Evolutionary conservation across 179 eudicot species (phyloP).

Genomic region (Actinidia arguta): DNA sequence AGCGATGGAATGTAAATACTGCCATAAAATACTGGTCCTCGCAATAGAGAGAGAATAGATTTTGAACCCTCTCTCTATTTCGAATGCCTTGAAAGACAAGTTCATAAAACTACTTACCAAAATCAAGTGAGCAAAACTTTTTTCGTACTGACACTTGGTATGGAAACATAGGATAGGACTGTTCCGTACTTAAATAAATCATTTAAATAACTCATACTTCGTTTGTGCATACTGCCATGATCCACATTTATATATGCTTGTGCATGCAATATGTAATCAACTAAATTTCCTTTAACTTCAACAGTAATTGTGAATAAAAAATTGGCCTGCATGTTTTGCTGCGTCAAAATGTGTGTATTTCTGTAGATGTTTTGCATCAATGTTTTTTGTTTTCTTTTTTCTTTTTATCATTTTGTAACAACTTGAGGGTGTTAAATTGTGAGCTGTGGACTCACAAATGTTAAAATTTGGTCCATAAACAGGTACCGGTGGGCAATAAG

Average conservation of each 20-base stretch:
- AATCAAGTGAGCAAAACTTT: too few species aligned
- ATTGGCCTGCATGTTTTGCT: too few species aligned
- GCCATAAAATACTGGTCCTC: background rate
- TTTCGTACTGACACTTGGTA: too few species aligned
- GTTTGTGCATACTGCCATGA: too few species aligned
- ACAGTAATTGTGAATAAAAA: too few species aligned
- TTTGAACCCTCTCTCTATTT: background rate
- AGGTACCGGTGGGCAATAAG: background rate
- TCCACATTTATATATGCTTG: too few species aligned
- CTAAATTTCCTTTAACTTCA: background rate
- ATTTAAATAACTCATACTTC: too few species aligned
- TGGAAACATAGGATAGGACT: too few species aligned
- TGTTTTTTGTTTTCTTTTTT: too few species aligned
- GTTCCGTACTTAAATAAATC: too few species aligned
- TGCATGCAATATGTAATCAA: too few species aligned
- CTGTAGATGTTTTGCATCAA: background rate
- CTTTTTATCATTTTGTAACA: background rate
- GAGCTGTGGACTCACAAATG: background rate
- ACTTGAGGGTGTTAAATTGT: background rate
- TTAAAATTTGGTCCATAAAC: background rate
- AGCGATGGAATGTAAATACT: background rate
- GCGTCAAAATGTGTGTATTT: background rate
- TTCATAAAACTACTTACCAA: too few species aligned
- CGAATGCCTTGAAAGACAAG: background rate
- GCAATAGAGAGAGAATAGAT: background rate